Base-by-base conservation (phyloP, 257 asterid genomes). In the Nicotiana tabacum region DNA sequence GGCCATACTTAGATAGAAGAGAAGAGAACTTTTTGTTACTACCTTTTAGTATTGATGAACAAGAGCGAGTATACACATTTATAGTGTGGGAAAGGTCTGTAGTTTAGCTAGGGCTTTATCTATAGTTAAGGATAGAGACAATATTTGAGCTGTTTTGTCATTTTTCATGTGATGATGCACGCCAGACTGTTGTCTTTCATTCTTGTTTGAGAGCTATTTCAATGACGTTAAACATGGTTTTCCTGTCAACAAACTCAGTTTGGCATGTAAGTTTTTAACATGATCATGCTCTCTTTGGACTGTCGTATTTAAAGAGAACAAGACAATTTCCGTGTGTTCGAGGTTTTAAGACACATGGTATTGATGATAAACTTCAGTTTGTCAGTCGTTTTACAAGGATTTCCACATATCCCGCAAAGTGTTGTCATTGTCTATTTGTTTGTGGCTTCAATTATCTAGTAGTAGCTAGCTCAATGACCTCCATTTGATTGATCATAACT, bases 171-270 rank as follows among this genome's bases (percentile, higher is more conserved):
- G 66, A 86, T 72, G 56, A 77, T 68, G 56, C 51, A 60, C 10
- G 51, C 24, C 77, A 80, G n/a, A 58, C 53, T 43, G 13, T 21
- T 37, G 78, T 37, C 33, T 56, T 37, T 81, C 53, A 5, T 15
- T 43, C 51, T 43, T 68, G 62, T 78, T 85, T 72, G 39, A 62
- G 80, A 57, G 76, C 21, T 43, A 18, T 29, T 78, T 35, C 51
- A 35, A 33, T 57, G 58, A 62, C 62, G 79, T 76, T 69, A 33
- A 66, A 24, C 65, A 30, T 37, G 12, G 18, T 13, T 37, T 43
- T 67, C 66, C 9, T 61, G 85, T 78, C 58, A 61, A 76, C 70
- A 84, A 78, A 77, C 86, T 64, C 74, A 56, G 48, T 65, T 37
- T 82, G 33, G 86, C 55, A 64, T 46, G 55, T 24, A 48, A 13